phyloP scores from a whole-genome alignment of 2,329 filamentous ascomycete species.

The Verticillium nonalfalfae region DNA sequence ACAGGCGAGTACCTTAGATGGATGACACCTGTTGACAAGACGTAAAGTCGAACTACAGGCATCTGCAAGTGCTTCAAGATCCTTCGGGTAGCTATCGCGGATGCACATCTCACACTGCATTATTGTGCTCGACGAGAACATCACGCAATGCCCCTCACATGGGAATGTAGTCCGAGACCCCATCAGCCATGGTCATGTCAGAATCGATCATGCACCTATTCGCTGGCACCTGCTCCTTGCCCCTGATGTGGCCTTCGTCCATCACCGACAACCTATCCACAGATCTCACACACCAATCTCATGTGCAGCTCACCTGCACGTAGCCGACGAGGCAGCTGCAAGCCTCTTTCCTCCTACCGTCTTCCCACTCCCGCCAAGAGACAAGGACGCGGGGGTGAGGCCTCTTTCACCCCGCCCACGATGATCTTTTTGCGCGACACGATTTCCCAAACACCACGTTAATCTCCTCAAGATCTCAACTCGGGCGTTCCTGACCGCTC shows the following conservation, averaged over 20 bases:
- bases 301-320: slow-evolving; percentile 2
- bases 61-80: no score
- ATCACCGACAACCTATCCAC: not conserved
- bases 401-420: not conserved
- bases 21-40: no score
- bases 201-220: not conserved
- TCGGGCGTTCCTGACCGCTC: no score
- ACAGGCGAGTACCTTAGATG: no score
- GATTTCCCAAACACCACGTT: not conserved
- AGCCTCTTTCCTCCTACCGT: not conserved
- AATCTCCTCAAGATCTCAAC: no score
- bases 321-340: not conserved
- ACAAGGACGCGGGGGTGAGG: not conserved
- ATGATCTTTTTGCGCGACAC: not conserved
- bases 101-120: no score
- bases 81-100: no score
- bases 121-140: no score
- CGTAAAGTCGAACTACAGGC: no score
- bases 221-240: not conserved
- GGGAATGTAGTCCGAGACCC: no score
- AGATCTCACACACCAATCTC: not conserved
- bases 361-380: not conserved
- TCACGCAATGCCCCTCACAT: no score
- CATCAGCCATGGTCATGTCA: no score
- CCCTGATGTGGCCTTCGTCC: not conserved